A percentile compares a stretch with the other conserved stretches of the same genome.
These are phyloP conservation scores for Daldinia decipiens DNA, from an alignment of 495 filamentous ascomycete genomes.

Conservation along the genomic window DNA sequence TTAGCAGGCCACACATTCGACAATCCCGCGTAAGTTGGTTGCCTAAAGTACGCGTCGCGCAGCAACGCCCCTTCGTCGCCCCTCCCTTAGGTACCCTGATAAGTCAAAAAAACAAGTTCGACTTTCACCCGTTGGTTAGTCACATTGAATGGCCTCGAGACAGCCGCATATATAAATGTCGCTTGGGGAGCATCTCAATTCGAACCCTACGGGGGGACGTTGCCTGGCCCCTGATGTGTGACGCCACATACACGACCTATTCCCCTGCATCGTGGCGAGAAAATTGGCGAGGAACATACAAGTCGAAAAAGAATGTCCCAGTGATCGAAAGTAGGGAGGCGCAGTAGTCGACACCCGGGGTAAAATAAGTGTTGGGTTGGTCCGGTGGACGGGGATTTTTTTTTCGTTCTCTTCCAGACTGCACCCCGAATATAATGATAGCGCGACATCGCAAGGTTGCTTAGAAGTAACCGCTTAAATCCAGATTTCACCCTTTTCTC, in stretches of 20 bases:
- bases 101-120: background rate
- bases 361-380: background rate
- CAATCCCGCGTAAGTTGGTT: background rate
- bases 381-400: background rate
- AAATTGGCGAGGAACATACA: background rate
- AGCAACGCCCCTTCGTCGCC: background rate
- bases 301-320: background rate
- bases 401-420: background rate
- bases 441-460: background rate
- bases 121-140: background rate
- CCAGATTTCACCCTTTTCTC: conserved; percentile 8
- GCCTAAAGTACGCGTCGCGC: background rate
- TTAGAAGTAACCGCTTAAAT: conserved; percentile 2
- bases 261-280: conserved; percentile 4
- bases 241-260: background rate
- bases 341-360: background rate
- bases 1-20: background rate
- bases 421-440: background rate
- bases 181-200: background rate
- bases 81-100: background rate
- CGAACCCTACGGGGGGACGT: conserved; percentile 1
- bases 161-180: background rate
- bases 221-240: background rate
- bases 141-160: conserved; percentile 2
- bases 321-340: conserved; percentile 5